Conservation (phyloP, 805 yeast species). For the Vanderwaltozyma polyspora region DNA sequence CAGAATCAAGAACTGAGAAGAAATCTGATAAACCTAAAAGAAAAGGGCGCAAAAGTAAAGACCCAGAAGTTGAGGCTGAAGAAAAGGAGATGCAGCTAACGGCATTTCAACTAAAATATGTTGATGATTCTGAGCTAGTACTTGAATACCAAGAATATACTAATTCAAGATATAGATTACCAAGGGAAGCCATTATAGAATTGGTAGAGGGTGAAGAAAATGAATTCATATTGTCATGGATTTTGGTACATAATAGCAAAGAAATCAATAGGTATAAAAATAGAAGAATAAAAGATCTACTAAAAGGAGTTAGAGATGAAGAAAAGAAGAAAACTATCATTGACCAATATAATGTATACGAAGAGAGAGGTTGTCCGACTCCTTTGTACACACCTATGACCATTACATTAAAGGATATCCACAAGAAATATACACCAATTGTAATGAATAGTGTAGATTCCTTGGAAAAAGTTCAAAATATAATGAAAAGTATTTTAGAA, state of each 20-base stretch:
- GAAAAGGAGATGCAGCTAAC: constrained; percentile 49
- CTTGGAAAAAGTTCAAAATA: constrained; percentile 40
- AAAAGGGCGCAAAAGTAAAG: background rate
- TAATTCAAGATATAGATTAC: constrained; percentile 59
- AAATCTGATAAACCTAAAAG: background rate
- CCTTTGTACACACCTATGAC: constrained; percentile 52
- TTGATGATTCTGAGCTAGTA: constrained; percentile 58
- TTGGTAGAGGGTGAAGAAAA: constrained; percentile 20
- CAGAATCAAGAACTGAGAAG: background rate
- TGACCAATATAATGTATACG: constrained; percentile 16
- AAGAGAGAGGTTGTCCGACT: constrained; percentile 27
- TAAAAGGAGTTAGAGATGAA: constrained; percentile 9
- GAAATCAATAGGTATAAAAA: constrained; percentile 18
- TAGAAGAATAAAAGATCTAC: constrained; percentile 10
- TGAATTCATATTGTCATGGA: constrained; percentile 24
- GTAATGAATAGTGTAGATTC: constrained; percentile 55
- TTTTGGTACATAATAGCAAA: constrained; percentile 22
- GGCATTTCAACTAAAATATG: constrained; percentile 65
- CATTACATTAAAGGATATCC: constrained; percentile 52
- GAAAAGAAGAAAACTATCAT: constrained; percentile 10
- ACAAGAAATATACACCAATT: constrained; percentile 52
- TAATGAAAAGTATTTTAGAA: constrained; percentile 51
- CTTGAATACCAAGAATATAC: constrained; percentile 81
- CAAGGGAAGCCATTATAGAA: constrained; percentile 70
- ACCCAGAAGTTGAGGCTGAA: constrained; percentile 9